Percentiles rank a stretch among this genome's conserved stretches.
Evolutionary conservation across 2,329 filamentous ascomycete genomes (phyloP).

Genomic region (Exophiala oligosperma): DNA sequence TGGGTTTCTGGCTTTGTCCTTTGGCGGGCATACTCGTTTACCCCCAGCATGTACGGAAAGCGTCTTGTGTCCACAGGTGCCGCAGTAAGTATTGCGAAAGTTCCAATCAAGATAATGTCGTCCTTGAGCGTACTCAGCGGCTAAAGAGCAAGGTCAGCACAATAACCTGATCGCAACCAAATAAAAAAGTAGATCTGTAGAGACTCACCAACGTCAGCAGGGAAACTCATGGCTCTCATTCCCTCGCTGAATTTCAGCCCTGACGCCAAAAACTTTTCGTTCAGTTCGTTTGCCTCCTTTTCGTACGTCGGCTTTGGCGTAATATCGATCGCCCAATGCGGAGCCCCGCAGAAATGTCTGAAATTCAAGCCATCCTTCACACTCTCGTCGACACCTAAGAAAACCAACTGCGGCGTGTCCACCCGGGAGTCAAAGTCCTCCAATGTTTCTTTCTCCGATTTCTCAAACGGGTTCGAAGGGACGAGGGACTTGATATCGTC

Average conservation of each 20-base stretch:
- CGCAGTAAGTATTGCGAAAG: slow-evolving; percentile 85
- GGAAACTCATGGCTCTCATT: slow-evolving; percentile 61
- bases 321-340: slow-evolving; percentile 88
- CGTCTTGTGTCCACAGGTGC: slow-evolving; percentile 79
- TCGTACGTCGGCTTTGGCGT: slow-evolving; percentile 68
- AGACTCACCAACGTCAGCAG: slow-evolving; percentile 59
- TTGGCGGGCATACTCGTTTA: slow-evolving; percentile 47
- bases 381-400: slow-evolving; percentile 77
- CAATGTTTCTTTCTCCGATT: slow-evolving; percentile 71
- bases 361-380: slow-evolving; percentile 43
- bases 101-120: slow-evolving; percentile 94
- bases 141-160: slow-evolving; percentile 47
- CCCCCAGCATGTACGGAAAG: slow-evolving; percentile 52
- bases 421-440: slow-evolving; percentile 71
- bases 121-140: slow-evolving; percentile 86
- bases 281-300: slow-evolving; percentile 62
- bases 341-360: slow-evolving; percentile 71
- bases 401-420: slow-evolving; percentile 71
- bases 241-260: slow-evolving; percentile 68
- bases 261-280: slow-evolving; percentile 59
- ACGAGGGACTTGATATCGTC: slow-evolving; percentile 70
- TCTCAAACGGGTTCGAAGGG: slow-evolving; percentile 68
- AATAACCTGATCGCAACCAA: too few species aligned
- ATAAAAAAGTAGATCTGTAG: too few species aligned
- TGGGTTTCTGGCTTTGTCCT: slow-evolving; percentile 43